Evolutionary conservation across 352 stramenopile species (phyloP), one percentile per base, ranked within the genome.

Genomic region (Phytophthora vignae): DNA sequence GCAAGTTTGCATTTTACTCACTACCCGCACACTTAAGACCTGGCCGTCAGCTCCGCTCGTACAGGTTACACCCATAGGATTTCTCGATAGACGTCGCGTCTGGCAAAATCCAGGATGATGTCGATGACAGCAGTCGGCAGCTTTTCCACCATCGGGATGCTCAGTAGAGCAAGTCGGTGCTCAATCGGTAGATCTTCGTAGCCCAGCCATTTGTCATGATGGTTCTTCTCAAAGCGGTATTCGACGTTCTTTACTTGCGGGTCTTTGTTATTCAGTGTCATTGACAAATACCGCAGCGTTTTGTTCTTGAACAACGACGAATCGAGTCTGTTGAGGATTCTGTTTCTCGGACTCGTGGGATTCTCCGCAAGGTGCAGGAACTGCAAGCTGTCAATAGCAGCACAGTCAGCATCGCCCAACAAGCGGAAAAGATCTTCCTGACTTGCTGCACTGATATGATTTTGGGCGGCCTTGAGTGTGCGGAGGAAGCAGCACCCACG

Each of bases 351-450:
- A 78, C 50, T 64, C 21, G 49, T 77, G 3, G 76, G 68, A 27
- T 90, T 90, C 14, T 69, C 57, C 31, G 85, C 76, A 25, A 90
- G 58, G 46, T 79, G 60, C 12, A 90, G 60, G 1, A 63, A 59
- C 2, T 61, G 59, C 11, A 89, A 56, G 2, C 61, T 58, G 9
- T 56, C 62, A 46, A 71, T 71, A 1, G 74, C 60, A 1, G 40
- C 62, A 55, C 58, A 70, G 1, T 25, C 4, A 10, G 27, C 19
- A 42, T 71, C 63, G 15, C 62, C 31, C 10, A 90, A 53, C 5
- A 85, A 10, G 0, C 50, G 62, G 42, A 76, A 76, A 1, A 88
- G 63, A 1, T 64, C 49, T 38, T 71, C 38, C 14, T 84, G 58
- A 14, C 82, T 83, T 27, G 11, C 52, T 19, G 60, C 38, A 29